These are phyloP conservation scores for Cercospora sp. DNA, from an alignment of 2,329 filamentous ascomycete genomes.

Conservation along the genomic window DNA sequence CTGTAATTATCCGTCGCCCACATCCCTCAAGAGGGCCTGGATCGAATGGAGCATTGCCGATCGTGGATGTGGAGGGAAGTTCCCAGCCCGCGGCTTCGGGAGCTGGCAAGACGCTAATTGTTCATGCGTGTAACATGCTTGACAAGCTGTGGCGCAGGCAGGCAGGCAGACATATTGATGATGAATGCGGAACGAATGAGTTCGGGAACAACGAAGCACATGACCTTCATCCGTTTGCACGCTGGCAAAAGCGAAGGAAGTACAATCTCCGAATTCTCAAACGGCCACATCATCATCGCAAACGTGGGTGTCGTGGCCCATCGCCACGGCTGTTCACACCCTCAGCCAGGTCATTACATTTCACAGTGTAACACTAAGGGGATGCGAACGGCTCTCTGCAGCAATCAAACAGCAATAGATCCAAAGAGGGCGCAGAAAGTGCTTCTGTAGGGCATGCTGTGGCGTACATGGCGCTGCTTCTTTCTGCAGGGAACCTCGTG, in stretches of 20 bases:
- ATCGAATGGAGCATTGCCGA: not conserved
- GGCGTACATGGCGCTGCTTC: conserved; percentile 2
- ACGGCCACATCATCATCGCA: not conserved
- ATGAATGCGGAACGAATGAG: not conserved
- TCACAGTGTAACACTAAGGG: conserved; percentile 1
- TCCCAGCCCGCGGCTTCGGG: conserved; percentile 4
- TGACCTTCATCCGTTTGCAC: not conserved
- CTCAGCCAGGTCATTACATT: not conserved
- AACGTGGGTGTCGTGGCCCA: conserved; percentile 1
- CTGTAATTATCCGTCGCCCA: not conserved
- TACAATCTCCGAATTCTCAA: not conserved
- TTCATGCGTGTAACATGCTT: not conserved
- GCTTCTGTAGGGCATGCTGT: not conserved
- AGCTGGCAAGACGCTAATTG: not conserved
- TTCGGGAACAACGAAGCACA: not conserved
- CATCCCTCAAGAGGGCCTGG: not conserved
- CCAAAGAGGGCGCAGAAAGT: not conserved
- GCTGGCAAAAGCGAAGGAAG: not conserved
- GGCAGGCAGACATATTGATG: not conserved
- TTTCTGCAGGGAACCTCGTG: conserved; percentile 9
- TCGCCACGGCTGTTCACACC: conserved; percentile 1
- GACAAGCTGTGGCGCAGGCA: not conserved
- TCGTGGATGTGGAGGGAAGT: not conserved
- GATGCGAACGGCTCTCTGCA: conserved; percentile 11
- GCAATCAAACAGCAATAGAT: not conserved